Evolutionary conservation across 768 basidiomycete species (phyloP).

Genomic region (Mycena chlorophos): DNA sequence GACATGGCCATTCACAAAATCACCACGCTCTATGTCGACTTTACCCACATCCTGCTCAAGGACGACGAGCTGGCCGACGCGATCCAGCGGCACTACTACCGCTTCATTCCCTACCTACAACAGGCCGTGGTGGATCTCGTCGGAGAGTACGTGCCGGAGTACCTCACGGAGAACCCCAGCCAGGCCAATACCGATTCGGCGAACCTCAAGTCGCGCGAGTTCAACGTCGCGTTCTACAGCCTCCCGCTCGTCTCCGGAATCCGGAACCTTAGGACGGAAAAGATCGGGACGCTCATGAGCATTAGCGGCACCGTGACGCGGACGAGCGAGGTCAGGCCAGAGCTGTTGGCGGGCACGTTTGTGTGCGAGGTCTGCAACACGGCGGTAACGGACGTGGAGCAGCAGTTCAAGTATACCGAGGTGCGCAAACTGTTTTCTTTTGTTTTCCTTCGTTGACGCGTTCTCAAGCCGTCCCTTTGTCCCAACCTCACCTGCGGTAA

Average conservation of each 20-base stretch:
- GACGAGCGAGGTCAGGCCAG: conserved; percentile 96
- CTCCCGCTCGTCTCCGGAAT: conserved; percentile 93
- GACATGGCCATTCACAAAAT: conserved; percentile 94
- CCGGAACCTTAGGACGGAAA: conserved; percentile 87
- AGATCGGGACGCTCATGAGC: conserved; percentile 91
- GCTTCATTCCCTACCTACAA: conserved; percentile 92
- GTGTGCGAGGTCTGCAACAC: conserved; percentile 88
- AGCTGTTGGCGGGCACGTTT: conserved; percentile 91
- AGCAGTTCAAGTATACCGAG: conserved; percentile 99
- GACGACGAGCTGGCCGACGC: conserved; percentile 95
- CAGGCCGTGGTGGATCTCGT: conserved; percentile 90
- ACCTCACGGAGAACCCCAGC: conserved; percentile 91
- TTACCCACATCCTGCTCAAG: conserved; percentile 80
- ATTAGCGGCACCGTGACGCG: conserved; percentile 97
- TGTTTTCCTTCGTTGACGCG: conserved; percentile 1
- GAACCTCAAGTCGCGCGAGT: conserved; percentile 89
- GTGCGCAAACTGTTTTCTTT: conserved; percentile 41
- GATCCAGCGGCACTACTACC: conserved; percentile 92
- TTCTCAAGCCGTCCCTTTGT: conserved; percentile 79
- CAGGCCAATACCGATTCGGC: conserved; percentile 84
- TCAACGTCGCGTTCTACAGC: conserved; percentile 93
- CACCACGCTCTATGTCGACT: conserved; percentile 96
- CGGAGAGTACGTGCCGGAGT: conserved; percentile 86
- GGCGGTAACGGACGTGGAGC: conserved; percentile 89
- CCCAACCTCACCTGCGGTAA: conserved; percentile 95